Evolutionary conservation across 495 filamentous ascomycete species (phyloP).

Genomic region (Tuber magnatum): DNA sequence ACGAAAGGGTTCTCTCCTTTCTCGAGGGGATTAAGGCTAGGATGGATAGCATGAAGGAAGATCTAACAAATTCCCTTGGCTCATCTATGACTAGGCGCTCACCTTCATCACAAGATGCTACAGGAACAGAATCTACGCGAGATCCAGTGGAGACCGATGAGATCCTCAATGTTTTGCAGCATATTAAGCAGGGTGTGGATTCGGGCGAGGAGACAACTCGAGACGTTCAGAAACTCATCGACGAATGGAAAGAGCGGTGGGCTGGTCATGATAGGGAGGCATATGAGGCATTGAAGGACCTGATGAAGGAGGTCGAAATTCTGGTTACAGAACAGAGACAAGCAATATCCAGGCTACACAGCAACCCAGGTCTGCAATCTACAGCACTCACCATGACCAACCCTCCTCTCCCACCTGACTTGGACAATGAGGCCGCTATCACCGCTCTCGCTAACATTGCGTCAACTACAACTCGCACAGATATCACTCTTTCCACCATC

Average conservation of each 20-base stretch:
- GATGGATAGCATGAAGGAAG: constrained; percentile 31
- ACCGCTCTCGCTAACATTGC: constrained; percentile 41
- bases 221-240: constrained; percentile 34
- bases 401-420: constrained; percentile 37
- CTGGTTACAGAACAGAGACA: constrained; percentile 37
- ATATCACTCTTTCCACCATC: constrained; percentile 39
- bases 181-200: constrained; percentile 33
- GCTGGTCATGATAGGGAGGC: constrained; percentile 35
- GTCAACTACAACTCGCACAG: constrained; percentile 39
- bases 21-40: constrained; percentile 32
- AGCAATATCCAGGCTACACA: constrained; percentile 33
- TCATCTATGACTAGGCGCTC: constrained; percentile 11
- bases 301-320: constrained; percentile 38
- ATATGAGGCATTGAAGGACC: constrained; percentile 32
- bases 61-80: constrained; percentile 22
- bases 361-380: constrained; percentile 32
- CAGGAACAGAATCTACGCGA: background rate
- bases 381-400: constrained; percentile 38
- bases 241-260: constrained; percentile 37
- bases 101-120: constrained; percentile 10
- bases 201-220: constrained; percentile 15
- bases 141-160: constrained; percentile 22
- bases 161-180: constrained; percentile 28
- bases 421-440: constrained; percentile 40
- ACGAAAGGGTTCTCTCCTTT: constrained; percentile 36